Conservation (phyloP, 2,329 filamentous ascomycete species). For the Alternaria postmessia region DNA sequence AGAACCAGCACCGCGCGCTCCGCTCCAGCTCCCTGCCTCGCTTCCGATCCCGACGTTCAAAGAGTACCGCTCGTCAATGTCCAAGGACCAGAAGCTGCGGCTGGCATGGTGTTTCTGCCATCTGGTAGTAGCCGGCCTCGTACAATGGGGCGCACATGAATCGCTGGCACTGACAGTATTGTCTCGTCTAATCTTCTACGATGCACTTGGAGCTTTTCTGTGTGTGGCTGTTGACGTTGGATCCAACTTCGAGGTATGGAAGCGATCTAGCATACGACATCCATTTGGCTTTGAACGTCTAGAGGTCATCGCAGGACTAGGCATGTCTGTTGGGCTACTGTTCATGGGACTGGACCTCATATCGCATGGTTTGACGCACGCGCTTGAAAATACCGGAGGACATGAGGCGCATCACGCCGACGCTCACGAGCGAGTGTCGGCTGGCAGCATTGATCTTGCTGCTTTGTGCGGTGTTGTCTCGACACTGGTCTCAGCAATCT, state of each 20-base stretch:
- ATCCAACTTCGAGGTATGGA: slow-evolving; percentile 98
- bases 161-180: slow-evolving; percentile 91
- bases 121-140: slow-evolving; percentile 80
- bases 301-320: slow-evolving; percentile 94
- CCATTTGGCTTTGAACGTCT: slow-evolving; percentile 91
- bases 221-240: slow-evolving; percentile 93
- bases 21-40: slow-evolving; percentile 87
- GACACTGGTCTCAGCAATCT: slow-evolving; percentile 85
- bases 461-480: slow-evolving; percentile 81
- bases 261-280: slow-evolving; percentile 87
- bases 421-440: slow-evolving; percentile 70
- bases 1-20: slow-evolving; percentile 84
- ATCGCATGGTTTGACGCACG: slow-evolving; percentile 90
- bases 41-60: slow-evolving; percentile 88
- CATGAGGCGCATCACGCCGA: slow-evolving; percentile 79
- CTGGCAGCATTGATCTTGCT: slow-evolving; percentile 82
- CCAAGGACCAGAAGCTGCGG: slow-evolving; percentile 81
- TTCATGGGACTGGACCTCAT: slow-evolving; percentile 97
- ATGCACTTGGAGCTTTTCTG: slow-evolving; percentile 88
- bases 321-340: slow-evolving; percentile 93
- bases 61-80: slow-evolving; percentile 91
- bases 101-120: slow-evolving; percentile 92
- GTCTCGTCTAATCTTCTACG: slow-evolving; percentile 93
- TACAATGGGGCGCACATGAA: slow-evolving; percentile 84
- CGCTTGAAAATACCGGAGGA: slow-evolving; percentile 76